Evolutionary conservation across 805 yeast genomes (phyloP), one percentile per base, ranked within the genome.

Genomic region (Myxozyma monticola): DNA sequence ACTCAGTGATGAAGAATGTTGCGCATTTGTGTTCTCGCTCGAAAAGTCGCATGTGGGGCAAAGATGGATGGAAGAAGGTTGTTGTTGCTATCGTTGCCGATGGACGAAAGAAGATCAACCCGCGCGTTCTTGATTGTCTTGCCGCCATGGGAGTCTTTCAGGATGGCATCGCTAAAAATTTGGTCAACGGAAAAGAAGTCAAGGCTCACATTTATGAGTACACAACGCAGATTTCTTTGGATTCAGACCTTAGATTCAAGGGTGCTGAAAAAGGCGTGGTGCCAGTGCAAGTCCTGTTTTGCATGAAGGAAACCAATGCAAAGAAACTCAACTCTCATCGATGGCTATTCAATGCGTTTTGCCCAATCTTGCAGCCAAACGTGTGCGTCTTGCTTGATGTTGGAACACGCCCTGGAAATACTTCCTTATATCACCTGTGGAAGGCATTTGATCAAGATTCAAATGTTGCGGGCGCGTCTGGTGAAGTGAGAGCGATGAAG

Each of bases 391-490:
- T 93, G 53, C 76, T 93, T 42, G 99, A 93, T 74, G 99, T 93
- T n/a, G 99, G 99, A 56, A 93, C 99, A 0, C 81, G 84, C 62
- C 95, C 98, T n/a, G 89, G 88, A 57, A 78, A 79, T 40, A 82
- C 85, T 45, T 91, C 98, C 0, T 74, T 91, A 22, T 95, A 93
- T 64, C 93, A 91, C 61, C 73, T 93, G 52, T 93, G 99, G 99
- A 93, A 93, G 68, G 95, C 96, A 0, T 93, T 93, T 68, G 99
- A 93, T 68, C 78, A 82, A 60, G 97, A 93, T 65, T 89, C 97
- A 1, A 90, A 91, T 62, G 96, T 93, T 45, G 99, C 96, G 0
- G 99, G 99, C 56, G 99, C 96, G 1, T 97, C 98, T 12, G 99
- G 99, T 56, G 98, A 93, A 68, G 90, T 93, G 65, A 85, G 85